A percentile compares a stretch with the other conserved stretches of the same genome.
Conservation (phyloP, 2,329 filamentous ascomycete species). For the Diplodia seriata region DNA sequence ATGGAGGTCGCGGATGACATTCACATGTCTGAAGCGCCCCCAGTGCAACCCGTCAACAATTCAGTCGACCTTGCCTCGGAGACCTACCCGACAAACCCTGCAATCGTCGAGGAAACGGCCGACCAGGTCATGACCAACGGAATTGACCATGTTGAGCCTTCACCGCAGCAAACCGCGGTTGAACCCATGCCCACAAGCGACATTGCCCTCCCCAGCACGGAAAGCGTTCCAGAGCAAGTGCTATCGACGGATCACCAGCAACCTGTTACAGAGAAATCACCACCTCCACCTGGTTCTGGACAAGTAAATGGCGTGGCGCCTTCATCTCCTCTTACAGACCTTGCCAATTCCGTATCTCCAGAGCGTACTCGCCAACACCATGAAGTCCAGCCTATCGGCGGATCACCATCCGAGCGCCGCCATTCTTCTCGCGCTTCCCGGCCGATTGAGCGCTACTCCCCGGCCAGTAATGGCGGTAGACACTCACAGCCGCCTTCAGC, state of each 20-base stretch:
- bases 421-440: slow-evolving; percentile 34
- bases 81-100: not conserved
- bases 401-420: slow-evolving; percentile 24
- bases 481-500: slow-evolving; percentile 35
- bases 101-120: slow-evolving; percentile 1
- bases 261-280: slow-evolving; percentile 37
- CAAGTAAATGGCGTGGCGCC: slow-evolving; percentile 26
- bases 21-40: slow-evolving; percentile 22
- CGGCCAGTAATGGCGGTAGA: slow-evolving; percentile 34
- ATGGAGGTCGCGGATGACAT: slow-evolving; percentile 9
- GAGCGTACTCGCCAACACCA: slow-evolving; percentile 8
- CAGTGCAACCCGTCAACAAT: slow-evolving; percentile 9
- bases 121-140: slow-evolving; percentile 24
- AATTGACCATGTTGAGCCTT: not conserved
- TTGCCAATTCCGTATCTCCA: slow-evolving; percentile 34
- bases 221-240: slow-evolving; percentile 38
- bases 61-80: slow-evolving; percentile 16
- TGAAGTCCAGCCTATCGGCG: not conserved
- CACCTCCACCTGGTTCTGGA: slow-evolving; percentile 40
- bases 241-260: slow-evolving; percentile 36
- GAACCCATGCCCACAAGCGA: slow-evolving; percentile 39
- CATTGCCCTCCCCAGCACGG: slow-evolving; percentile 45
- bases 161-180: slow-evolving; percentile 35
- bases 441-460: slow-evolving; percentile 34
- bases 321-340: slow-evolving; percentile 35